Conservation (phyloP, 2,329 filamentous ascomycete species). For the Hypoxylon sp. region DNA sequence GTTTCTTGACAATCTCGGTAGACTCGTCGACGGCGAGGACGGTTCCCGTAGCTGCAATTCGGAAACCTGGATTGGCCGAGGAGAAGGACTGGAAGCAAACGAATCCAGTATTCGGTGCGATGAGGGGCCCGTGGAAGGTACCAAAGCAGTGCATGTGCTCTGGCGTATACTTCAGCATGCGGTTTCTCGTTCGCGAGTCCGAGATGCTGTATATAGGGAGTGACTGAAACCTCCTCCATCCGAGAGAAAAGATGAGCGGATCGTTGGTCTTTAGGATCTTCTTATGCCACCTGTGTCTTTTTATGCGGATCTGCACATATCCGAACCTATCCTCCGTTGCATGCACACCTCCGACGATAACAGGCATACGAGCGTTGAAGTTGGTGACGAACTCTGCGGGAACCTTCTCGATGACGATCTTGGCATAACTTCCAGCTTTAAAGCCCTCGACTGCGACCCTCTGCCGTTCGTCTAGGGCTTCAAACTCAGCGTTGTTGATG, state of each 20-base stretch:
- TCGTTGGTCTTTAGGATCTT: conserved; percentile 99
- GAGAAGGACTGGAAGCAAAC: conserved; percentile 91
- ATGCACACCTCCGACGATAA: conserved; percentile 90
- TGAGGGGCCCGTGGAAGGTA: conserved; percentile 92
- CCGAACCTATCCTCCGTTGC: conserved; percentile 96
- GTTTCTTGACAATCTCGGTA: conserved; percentile 98
- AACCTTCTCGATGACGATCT: conserved; percentile 87
- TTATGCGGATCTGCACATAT: conserved; percentile 94
- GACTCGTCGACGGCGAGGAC: conserved; percentile 94
- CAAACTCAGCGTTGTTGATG: conserved; percentile 95
- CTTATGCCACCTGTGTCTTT: conserved; percentile 98
- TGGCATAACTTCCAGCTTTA: conserved; percentile 90
- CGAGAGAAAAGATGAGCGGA: conserved; percentile 94
- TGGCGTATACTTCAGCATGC: conserved; percentile 98
- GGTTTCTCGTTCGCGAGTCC: conserved; percentile 89
- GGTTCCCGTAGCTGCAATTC: conserved; percentile 92
- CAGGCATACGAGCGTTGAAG: conserved; percentile 82
- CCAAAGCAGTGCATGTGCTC: conserved; percentile 99
- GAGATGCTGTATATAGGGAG: conserved; percentile 78
- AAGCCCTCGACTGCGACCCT: conserved; percentile 87
- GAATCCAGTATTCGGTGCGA: conserved; percentile 95
- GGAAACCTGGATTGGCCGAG: conserved; percentile 85
- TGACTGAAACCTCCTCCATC: conserved; percentile 92
- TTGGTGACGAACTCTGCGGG: conserved; percentile 87
- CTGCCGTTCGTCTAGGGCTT: conserved; percentile 83